phyloP scores from a whole-genome alignment of 768 basidiomycete species.

The Tricholoma sp. region DNA sequence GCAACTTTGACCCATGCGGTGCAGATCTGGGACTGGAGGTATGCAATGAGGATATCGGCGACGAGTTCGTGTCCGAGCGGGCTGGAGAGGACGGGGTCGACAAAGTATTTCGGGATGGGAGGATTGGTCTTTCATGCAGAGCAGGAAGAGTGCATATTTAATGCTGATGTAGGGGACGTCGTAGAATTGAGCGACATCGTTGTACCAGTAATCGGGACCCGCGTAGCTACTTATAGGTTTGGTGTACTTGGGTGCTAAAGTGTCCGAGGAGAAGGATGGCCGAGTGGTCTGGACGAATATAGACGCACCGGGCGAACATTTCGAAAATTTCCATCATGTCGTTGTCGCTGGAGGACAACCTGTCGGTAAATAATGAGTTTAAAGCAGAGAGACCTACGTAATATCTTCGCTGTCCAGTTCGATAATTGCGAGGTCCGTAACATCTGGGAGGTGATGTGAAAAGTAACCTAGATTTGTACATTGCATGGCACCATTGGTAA shows the following conservation, averaged over 20 bases:
- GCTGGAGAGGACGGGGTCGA: conserved; percentile 81
- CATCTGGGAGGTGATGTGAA: conserved; percentile 90
- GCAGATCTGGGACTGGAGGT: conserved; percentile 89
- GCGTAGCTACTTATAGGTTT: conserved; percentile 75
- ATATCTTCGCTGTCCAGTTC: conserved; percentile 92
- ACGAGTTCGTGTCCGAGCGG: conserved; percentile 77
- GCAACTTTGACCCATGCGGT: conserved; percentile 76
- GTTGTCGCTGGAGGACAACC: conserved; percentile 45
- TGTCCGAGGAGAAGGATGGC: conserved; percentile 95
- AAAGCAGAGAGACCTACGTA: conserved; percentile 48
- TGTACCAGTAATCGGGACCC: conserved; percentile 89
- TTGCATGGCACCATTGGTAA: conserved; percentile 96
- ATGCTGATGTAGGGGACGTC: conserved; percentile 91
- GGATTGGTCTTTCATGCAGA: conserved; percentile 72
- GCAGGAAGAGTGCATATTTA: conserved; percentile 76
- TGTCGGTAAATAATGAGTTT: background rate
- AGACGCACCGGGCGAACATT: conserved; percentile 84
- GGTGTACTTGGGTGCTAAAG: conserved; percentile 83
- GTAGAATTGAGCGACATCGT: conserved; percentile 91
- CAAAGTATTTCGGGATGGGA: conserved; percentile 66
- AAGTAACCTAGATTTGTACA: conserved; percentile 93
- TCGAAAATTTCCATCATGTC: conserved; percentile 83
- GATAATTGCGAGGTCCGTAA: conserved; percentile 90
- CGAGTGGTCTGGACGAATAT: conserved; percentile 85
- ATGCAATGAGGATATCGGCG: conserved; percentile 86